These are phyloP conservation scores for Rhizopus microsporus DNA, from an alignment of 371 early-diverging fungal genomes.

Conservation along the genomic window DNA sequence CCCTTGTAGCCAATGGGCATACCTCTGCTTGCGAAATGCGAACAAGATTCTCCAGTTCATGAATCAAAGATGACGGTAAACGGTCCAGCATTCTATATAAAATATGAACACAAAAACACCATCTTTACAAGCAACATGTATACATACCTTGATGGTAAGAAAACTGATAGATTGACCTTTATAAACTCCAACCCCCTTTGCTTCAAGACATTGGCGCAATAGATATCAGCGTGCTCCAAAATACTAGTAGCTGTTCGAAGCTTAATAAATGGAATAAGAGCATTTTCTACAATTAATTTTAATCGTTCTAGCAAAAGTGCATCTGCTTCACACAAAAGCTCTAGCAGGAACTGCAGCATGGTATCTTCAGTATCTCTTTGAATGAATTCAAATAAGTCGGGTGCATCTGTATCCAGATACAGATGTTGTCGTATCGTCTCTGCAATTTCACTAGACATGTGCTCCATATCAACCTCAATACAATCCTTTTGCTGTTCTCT, in stretches of 20 bases:
- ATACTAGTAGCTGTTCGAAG: constrained; percentile 54
- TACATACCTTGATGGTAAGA: constrained; percentile 52
- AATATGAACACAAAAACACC: background rate
- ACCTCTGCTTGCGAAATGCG: constrained; percentile 19
- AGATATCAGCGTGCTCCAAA: constrained; percentile 59
- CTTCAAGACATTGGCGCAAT: constrained; percentile 53
- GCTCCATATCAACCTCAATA: constrained; percentile 50
- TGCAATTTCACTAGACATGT: constrained; percentile 50
- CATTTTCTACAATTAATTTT: constrained; percentile 54
- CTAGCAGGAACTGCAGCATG: constrained; percentile 53
- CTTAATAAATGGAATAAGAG: constrained; percentile 52
- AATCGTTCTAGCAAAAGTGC: constrained; percentile 62
- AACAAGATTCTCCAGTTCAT: constrained; percentile 30
- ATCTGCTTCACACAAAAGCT: constrained; percentile 64
- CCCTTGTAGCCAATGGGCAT: constrained; percentile 19
- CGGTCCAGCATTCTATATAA: constrained; percentile 27
- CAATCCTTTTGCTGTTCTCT: constrained; percentile 8
- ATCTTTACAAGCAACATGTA: background rate
- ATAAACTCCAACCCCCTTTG: constrained; percentile 60
- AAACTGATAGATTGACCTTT: constrained; percentile 61
- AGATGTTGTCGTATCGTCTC: constrained; percentile 51
- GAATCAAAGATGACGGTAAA: constrained; percentile 19
- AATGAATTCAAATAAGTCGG: constrained; percentile 40
- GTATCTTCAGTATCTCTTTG: constrained; percentile 46
- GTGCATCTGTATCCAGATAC: constrained; percentile 49